A percentile compares a stretch with the other conserved stretches of the same genome.
These are phyloP conservation scores for Bolboschoenoplectus hybrid DNA, from an alignment of 202 grass and related monocot species.

Conservation along the genomic window DNA sequence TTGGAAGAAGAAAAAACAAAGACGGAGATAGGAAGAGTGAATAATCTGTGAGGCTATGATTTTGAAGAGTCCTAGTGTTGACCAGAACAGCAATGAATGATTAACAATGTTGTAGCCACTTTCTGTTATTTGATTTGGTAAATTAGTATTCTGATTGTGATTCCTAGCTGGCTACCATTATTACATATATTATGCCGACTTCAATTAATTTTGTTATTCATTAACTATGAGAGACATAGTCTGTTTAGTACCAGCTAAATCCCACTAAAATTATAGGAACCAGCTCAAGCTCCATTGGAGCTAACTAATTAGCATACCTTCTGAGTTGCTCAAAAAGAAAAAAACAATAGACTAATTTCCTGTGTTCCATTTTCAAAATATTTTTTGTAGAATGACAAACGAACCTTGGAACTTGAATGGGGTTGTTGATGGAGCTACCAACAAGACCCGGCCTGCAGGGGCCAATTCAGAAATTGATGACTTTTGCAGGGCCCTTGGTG, in stretches of 20 bases:
- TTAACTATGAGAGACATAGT: slow-evolving; percentile 4
- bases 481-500: slow-evolving; percentile 79
- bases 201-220: slow-evolving; percentile 18
- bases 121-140: slow-evolving; percentile 34
- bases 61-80: slow-evolving; percentile 30
- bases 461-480: slow-evolving; percentile 60
- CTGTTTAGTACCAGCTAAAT: slow-evolving; percentile 9
- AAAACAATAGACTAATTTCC: not conserved
- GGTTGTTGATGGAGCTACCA: not conserved
- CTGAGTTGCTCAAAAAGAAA: slow-evolving; percentile 4
- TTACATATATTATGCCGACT: not conserved
- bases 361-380: not conserved
- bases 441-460: not conserved
- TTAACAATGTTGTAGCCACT: slow-evolving; percentile 19
- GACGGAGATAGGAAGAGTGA: not conserved
- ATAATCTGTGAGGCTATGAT: slow-evolving; percentile 12
- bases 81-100: not conserved
- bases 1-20: not conserved
- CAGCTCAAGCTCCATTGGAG: not conserved
- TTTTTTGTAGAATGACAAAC: slow-evolving; percentile 31
- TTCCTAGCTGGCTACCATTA: slow-evolving; percentile 24
- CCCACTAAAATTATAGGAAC: slow-evolving; percentile 14
- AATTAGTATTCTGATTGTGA: slow-evolving; percentile 19
- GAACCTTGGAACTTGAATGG: slow-evolving; percentile 16
- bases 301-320: not conserved